Conservation (phyloP, 345 rosid species). For the Citropsis articulata region DNA sequence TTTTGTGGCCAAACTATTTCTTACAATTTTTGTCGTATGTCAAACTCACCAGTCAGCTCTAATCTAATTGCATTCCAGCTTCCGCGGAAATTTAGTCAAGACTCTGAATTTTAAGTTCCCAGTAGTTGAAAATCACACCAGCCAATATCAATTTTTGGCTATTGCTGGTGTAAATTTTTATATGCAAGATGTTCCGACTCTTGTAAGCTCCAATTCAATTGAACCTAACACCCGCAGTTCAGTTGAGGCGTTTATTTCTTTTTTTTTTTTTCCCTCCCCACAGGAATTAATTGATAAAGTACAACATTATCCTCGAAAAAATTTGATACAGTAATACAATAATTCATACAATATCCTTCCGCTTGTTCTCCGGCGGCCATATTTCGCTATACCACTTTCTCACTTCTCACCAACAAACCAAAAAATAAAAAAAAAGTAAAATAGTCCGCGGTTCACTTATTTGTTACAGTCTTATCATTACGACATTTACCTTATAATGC, state of each 20-base stretch:
- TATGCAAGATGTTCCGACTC: neutral
- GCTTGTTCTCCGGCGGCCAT: neutral
- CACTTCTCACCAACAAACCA: neutral
- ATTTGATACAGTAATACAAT: no score
- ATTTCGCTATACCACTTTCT: no score
- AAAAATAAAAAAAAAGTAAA: neutral
- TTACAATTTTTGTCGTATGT: no score
- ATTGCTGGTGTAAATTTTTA: neutral
- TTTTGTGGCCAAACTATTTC: no score
- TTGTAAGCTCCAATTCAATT: neutral
- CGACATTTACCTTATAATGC: neutral
- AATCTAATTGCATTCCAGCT: no score
- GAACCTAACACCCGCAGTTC: neutral
- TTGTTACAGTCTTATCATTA: neutral
- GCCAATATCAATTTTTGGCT: neutral
- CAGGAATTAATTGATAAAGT: no score
- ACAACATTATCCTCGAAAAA: neutral
- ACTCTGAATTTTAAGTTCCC: neutral
- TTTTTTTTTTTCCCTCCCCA: no score
- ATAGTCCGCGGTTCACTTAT: neutral
- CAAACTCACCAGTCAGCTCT: no score
- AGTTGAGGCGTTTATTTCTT: no score
- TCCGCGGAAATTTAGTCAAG: no score
- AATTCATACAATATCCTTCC: no score
- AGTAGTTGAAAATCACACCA: neutral